Conservation (phyloP, 2,329 filamentous ascomycete genomes). For the Fusarium tjaetaba region DNA sequence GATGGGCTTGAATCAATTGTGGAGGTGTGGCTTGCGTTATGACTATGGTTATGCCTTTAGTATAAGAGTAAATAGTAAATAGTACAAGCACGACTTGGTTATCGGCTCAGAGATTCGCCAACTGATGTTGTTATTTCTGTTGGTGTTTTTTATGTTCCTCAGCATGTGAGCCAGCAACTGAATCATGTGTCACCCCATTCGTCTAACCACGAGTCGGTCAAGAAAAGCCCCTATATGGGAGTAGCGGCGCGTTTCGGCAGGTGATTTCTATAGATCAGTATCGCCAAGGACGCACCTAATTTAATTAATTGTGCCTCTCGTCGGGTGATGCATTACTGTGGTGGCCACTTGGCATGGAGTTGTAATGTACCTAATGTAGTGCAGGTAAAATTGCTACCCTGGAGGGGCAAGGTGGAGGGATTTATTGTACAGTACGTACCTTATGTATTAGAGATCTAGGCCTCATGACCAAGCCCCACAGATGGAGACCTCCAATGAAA, state of each 20-base stretch:
- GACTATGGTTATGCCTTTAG: neutral
- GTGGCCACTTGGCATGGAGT: neutral
- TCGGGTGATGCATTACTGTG: constrained; percentile 5
- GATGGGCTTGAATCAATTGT: neutral
- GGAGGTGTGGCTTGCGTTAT: constrained; percentile 3
- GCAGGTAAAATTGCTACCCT: constrained; percentile 7
- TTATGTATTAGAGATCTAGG: neutral
- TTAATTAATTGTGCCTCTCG: neutral
- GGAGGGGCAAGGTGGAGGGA: constrained; percentile 14
- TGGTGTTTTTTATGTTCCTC: constrained; percentile 8
- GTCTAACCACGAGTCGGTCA: constrained; percentile 2
- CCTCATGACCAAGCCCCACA: constrained; percentile 15
- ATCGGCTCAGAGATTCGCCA: neutral
- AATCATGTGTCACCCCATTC: constrained; percentile 11
- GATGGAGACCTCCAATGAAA: neutral
- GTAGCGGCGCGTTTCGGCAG: neutral
- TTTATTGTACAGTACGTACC: neutral
- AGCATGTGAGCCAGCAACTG: constrained; percentile 21
- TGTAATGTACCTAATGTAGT: too few species aligned
- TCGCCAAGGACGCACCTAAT: neutral
- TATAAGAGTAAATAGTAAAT: constrained; percentile 6
- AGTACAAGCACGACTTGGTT: neutral
- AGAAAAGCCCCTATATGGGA: neutral
- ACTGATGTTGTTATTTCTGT: neutral
- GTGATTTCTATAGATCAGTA: neutral